Conservation (phyloP, 441 rosid species). For the Bruguiera hainesii region DNA sequence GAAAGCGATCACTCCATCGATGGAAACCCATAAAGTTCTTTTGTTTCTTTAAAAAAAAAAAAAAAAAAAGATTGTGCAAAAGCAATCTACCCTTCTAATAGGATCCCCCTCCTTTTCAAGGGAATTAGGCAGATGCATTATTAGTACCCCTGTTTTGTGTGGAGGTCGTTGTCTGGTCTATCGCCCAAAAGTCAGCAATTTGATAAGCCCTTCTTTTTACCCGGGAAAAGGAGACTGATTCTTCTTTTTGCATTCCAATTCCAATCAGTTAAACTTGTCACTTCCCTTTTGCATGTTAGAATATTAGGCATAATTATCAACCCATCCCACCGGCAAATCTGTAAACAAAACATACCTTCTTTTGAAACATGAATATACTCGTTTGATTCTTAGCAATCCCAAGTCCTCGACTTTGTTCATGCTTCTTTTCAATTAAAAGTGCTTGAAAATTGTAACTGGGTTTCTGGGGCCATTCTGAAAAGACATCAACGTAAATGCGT, state of each 20-base stretch:
- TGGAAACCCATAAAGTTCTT: conserved; percentile 23
- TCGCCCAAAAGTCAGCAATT: conserved; percentile 25
- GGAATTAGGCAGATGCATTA: conserved; percentile 33
- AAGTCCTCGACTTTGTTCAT: background rate
- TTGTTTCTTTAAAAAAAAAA: background rate
- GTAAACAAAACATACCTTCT: background rate
- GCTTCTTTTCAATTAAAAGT: background rate
- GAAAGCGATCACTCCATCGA: conserved; percentile 34
- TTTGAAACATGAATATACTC: no score
- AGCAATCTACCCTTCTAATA: conserved; percentile 21
- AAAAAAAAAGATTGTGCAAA: background rate
- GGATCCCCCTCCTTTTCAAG: conserved; percentile 37
- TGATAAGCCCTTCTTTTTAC: conserved; percentile 6
- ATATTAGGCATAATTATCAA: no score
- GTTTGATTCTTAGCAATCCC: background rate
- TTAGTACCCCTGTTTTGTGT: conserved; percentile 9
- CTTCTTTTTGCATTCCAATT: background rate
- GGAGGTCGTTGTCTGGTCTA: conserved; percentile 22
- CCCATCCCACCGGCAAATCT: background rate
- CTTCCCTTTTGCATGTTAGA: background rate
- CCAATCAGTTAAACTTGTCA: background rate
- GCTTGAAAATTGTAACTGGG: background rate
- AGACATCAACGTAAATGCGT: background rate
- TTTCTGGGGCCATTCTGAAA: background rate
- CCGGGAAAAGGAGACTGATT: background rate